Conservation (phyloP, 768 basidiomycete genomes). For the Auricularia cornea region DNA sequence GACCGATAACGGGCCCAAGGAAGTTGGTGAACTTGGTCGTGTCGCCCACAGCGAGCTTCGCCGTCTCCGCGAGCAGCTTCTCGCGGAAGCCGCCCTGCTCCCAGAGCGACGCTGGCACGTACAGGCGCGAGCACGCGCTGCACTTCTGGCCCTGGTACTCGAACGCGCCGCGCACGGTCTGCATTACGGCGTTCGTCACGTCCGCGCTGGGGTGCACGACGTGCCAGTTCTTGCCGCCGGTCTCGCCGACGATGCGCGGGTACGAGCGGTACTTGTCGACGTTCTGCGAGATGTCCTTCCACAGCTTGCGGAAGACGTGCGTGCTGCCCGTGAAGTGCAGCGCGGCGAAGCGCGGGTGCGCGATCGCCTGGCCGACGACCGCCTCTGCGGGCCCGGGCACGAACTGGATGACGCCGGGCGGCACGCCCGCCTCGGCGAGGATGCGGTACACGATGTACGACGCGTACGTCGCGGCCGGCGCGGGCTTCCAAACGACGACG, state of each 20-base stretch:
- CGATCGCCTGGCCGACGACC: conserved; percentile 77
- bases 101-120: conserved; percentile 87
- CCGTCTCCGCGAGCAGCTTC: conserved; percentile 59
- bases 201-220: conserved; percentile 83
- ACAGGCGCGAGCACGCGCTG: conserved; percentile 84
- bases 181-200: conserved; percentile 80
- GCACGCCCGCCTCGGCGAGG: conserved; percentile 88
- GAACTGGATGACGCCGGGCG: conserved; percentile 94
- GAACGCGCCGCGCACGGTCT: conserved; percentile 81
- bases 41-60: conserved; percentile 79
- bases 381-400: conserved; percentile 82
- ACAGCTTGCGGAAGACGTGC: conserved; percentile 86
- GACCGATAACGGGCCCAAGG: conserved; percentile 92
- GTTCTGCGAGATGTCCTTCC: conserved; percentile 91
- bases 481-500: conserved; percentile 94
- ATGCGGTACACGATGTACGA: conserved; percentile 91
- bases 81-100: conserved; percentile 71
- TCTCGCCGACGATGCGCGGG: conserved; percentile 96
- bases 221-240: conserved; percentile 98
- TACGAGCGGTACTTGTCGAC: conserved; percentile 81
- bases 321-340: conserved; percentile 98
- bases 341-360: conserved; percentile 70
- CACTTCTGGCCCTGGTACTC: conserved; percentile 99
- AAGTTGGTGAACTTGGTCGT: conserved; percentile 74
- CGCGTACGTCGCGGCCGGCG: conserved; percentile 89